Evolutionary conservation across 176 grass and related monocot genomes (phyloP), one percentile per base, ranked within the genome.

Genomic region (Guadua angustifolia): DNA sequence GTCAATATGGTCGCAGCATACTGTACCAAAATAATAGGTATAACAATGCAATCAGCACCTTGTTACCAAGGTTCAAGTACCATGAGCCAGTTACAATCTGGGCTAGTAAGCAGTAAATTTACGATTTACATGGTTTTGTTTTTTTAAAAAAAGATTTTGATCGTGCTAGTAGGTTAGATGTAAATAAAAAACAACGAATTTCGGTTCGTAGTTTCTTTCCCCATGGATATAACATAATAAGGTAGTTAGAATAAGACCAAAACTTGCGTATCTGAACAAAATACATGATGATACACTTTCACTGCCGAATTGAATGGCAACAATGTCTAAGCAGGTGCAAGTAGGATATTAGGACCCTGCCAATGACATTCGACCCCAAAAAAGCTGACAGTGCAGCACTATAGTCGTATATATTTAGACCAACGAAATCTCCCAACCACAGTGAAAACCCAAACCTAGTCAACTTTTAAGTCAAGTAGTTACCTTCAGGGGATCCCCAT

Each of bases 261-360:
- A 51, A 24, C 18, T 36, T 79, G 17, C 4, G 5, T 6, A 50
- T 79, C 44, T 4, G 7, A 6, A 67, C 3, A 80, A 67, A 67
- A 67, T 39, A 14, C 21, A 67, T 52, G 25, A 67, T 17, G 47
- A 24, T 19, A 22, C 24, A 79, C 19, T 80, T 51, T 14, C 45
- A 1, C 6, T 71, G 26, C 39, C 1, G n/a, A 22, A 12, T 40
- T 60, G 68, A 29, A 59, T 3, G 2, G 6, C 10, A 62, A 49
- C 7, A 35, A 4, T 50, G 55, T 50, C 42, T 0, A 4, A 83
- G 18, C 55, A 24, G 21, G 43, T 72, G n/a, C 66, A 50, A 25
- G 52, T 39, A 29, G 82, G 82, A 75, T 3, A 75, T 77, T 11
- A 85, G 33, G 51, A 69, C 25, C 21, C 22, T 47, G 25, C 17